Evolutionary conservation across 2,329 filamentous ascomycete genomes (phyloP).

Genomic region (Nigrospora oryzae): DNA sequence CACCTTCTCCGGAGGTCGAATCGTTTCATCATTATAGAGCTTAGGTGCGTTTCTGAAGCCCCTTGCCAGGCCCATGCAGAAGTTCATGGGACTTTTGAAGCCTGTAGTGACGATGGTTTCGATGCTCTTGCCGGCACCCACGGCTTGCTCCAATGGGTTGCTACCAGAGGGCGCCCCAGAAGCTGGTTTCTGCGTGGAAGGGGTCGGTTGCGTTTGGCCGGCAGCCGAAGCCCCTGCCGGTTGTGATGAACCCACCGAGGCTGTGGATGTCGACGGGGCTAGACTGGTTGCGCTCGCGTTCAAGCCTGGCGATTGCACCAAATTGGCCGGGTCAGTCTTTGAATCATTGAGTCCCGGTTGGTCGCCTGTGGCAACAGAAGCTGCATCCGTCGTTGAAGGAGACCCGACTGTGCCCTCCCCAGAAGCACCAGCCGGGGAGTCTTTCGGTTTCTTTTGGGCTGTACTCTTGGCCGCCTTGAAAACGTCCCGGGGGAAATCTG

Average conservation of each 20-base stretch:
- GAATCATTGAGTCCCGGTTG: no score
- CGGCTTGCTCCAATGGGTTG: slow-evolving; percentile 42
- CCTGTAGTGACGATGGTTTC: slow-evolving; percentile 67
- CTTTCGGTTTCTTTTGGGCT: slow-evolving; percentile 2
- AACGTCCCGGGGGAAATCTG: slow-evolving; percentile 57
- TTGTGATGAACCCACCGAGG: slow-evolving; percentile 1
- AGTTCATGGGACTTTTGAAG: slow-evolving; percentile 74
- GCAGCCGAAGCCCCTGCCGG: background rate
- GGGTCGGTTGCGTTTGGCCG: background rate
- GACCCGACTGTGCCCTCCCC: background rate
- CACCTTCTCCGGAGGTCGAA: slow-evolving; percentile 71
- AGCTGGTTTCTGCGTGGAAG: slow-evolving; percentile 1
- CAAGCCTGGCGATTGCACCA: background rate
- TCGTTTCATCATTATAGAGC: slow-evolving; percentile 76
- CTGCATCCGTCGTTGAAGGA: background rate
- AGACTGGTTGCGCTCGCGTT: slow-evolving; percentile 3
- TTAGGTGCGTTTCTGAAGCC: slow-evolving; percentile 84
- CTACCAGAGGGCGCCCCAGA: slow-evolving; percentile 4
- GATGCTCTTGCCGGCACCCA: slow-evolving; percentile 59
- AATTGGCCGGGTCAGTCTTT: background rate
- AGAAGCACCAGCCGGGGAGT: slow-evolving; percentile 8
- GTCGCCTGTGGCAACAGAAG: background rate
- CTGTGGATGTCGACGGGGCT: background rate
- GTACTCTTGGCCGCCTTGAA: slow-evolving; percentile 29
- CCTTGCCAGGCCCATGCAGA: slow-evolving; percentile 72